These are phyloP conservation scores for Plectosphaerella cucumerina DNA, from an alignment of 2,329 filamentous ascomycete genomes.

Conservation along the genomic window DNA sequence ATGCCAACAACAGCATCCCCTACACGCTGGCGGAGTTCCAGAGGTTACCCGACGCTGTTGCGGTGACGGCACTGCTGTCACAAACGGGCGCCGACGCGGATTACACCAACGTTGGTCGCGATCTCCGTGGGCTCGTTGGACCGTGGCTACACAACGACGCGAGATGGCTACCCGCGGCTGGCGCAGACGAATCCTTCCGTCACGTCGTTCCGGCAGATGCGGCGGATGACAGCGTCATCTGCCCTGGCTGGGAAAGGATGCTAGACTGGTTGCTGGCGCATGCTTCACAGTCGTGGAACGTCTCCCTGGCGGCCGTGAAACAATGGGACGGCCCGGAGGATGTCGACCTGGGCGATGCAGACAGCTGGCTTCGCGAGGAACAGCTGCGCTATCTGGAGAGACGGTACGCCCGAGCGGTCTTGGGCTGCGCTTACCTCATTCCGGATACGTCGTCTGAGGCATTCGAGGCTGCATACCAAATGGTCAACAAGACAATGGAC, in stretches of 20 bases:
- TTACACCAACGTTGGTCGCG: conserved; percentile 48
- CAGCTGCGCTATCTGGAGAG: conserved; percentile 55
- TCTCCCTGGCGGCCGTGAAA: conserved; percentile 60
- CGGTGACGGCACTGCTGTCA: conserved; percentile 58
- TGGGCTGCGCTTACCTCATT: conserved; percentile 66
- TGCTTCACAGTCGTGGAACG: conserved; percentile 55
- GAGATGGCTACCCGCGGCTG: conserved; percentile 45
- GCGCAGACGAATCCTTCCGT: conserved; percentile 12
- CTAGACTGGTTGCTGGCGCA: conserved; percentile 63
- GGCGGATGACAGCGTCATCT: conserved; percentile 23
- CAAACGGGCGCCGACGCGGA: conserved; percentile 44
- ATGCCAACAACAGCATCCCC: conserved; percentile 43
- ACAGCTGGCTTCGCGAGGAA: conserved; percentile 55
- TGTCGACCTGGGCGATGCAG: conserved; percentile 61
- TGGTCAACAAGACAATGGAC: conserved; percentile 54
- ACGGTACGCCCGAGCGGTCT: conserved; percentile 62
- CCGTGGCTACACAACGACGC: conserved; percentile 69
- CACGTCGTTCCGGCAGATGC: conserved; percentile 13
- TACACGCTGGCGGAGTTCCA: conserved; percentile 62
- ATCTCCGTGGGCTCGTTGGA: conserved; percentile 63
- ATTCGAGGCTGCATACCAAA: conserved; percentile 54
- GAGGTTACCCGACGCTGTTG: conserved; percentile 51
- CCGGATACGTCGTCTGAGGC: conserved; percentile 54
- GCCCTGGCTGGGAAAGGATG: conserved; percentile 64
- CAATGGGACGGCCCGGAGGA: conserved; percentile 73